Percentiles rank a stretch among this genome's conserved stretches.
Evolutionary conservation across 805 yeast species (phyloP).

Genomic region (Barnettozyma siamensis): DNA sequence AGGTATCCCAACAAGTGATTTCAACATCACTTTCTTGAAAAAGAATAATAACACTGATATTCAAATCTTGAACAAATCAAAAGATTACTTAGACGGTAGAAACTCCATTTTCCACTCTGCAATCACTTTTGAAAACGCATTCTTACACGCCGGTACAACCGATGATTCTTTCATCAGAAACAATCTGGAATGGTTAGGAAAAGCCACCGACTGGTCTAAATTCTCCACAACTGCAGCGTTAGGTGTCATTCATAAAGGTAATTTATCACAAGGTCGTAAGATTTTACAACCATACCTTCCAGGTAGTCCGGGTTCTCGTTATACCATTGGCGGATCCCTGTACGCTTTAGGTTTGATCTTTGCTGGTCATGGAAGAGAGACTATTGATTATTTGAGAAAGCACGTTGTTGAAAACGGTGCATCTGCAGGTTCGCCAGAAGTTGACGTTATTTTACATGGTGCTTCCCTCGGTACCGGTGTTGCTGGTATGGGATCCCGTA

Average conservation of each 20-base stretch:
- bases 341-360: slow-evolving; percentile 90
- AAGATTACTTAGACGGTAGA: slow-evolving; percentile 79
- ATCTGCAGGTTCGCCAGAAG: slow-evolving; percentile 58
- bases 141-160: slow-evolving; percentile 93
- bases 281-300: slow-evolving; percentile 90
- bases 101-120: slow-evolving; percentile 94
- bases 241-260: slow-evolving; percentile 96
- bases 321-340: slow-evolving; percentile 92
- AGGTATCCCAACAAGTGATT: slow-evolving; percentile 93
- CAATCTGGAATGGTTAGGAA: slow-evolving; percentile 92
- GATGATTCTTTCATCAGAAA: slow-evolving; percentile 88
- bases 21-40: slow-evolving; percentile 79
- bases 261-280: slow-evolving; percentile 82
- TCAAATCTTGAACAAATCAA: slow-evolving; percentile 74
- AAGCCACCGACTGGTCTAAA: slow-evolving; percentile 98
- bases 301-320: slow-evolving; percentile 70
- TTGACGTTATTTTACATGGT: slow-evolving; percentile 88
- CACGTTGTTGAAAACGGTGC: slow-evolving; percentile 61
- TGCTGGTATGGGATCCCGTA: slow-evolving; percentile 91
- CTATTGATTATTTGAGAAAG: slow-evolving; percentile 68
- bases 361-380: slow-evolving; percentile 94
- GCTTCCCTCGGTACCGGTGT: slow-evolving; percentile 94
- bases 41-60: slow-evolving; percentile 85
- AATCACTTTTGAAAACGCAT: slow-evolving; percentile 89
- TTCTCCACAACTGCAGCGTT: slow-evolving; percentile 96